phyloP scores from a whole-genome alignment of 2,329 filamentous ascomycete species.

The Zymoseptoria pseudotritici region DNA sequence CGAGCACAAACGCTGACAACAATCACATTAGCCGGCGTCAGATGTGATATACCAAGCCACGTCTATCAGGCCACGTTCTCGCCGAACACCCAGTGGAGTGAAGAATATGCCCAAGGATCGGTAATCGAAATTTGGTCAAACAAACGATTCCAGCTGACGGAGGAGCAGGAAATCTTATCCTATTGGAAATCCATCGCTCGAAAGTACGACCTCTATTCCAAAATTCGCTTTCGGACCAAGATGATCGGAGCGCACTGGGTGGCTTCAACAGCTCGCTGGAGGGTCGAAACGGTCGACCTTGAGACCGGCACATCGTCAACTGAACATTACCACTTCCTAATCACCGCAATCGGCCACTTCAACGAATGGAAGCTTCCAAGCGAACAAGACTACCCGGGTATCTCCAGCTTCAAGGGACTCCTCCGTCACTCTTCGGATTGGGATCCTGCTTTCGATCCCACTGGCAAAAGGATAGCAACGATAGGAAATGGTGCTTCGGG shows the following conservation, averaged over 20 bases:
- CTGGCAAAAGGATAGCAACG: conserved; percentile 34
- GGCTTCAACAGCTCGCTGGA: conserved; percentile 48
- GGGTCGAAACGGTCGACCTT: conserved; percentile 44
- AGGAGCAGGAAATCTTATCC: conserved; percentile 56
- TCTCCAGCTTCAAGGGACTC: conserved; percentile 32
- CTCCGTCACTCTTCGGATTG: conserved; percentile 35
- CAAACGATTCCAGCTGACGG: conserved; percentile 61
- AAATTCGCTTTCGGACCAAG: conserved; percentile 48
- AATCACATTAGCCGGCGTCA: not conserved
- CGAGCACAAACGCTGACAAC: not conserved
- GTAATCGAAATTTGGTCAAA: not conserved
- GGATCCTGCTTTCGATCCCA: conserved; percentile 28
- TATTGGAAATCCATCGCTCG: conserved; percentile 58
- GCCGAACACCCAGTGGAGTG: conserved; percentile 61
- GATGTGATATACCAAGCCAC: conserved; percentile 63
- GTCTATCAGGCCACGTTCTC: conserved; percentile 63
- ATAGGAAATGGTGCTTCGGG: conserved; percentile 40
- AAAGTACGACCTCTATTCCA: conserved; percentile 58
- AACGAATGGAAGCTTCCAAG: conserved; percentile 56
- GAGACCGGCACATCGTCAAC: conserved; percentile 3
- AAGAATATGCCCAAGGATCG: conserved; percentile 57
- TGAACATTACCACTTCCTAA: conserved; percentile 53
- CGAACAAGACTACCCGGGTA: conserved; percentile 41
- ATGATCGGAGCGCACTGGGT: conserved; percentile 54
- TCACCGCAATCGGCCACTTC: conserved; percentile 59